Evolutionary conservation across 2,329 filamentous ascomycete genomes (phyloP).

Genomic region (Ophiostoma perfectum): DNA sequence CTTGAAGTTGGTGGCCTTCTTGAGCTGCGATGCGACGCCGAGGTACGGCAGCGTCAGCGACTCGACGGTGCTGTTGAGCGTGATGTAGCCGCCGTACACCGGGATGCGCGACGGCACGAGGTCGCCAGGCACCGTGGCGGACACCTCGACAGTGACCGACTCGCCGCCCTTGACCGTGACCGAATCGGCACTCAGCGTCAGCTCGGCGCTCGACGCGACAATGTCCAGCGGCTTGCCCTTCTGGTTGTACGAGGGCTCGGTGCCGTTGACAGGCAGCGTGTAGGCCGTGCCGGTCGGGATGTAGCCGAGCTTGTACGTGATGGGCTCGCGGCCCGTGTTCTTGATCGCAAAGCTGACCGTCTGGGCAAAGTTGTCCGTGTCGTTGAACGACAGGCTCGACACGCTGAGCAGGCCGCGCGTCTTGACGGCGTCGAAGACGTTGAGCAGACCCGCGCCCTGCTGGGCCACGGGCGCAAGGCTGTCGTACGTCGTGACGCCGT

Average conservation of each 20-base stretch:
- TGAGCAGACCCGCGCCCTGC: not conserved
- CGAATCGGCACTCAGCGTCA: too few species aligned
- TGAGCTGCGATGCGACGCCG: not conserved
- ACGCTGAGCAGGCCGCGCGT: not conserved
- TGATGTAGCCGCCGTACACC: not conserved
- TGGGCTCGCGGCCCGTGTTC: not conserved
- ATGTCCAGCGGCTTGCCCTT: too few species aligned
- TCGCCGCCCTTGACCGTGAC: too few species aligned
- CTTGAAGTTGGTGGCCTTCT: not conserved
- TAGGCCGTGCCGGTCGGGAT: not conserved
- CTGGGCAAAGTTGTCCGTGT: not conserved
- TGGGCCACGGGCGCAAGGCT: not conserved
- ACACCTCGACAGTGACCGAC: not conserved
- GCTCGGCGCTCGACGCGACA: too few species aligned
- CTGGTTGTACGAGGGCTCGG: too few species aligned
- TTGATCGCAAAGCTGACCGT: not conserved
- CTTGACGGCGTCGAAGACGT: not conserved
- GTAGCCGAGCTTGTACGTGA: not conserved
- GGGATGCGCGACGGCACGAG: not conserved
- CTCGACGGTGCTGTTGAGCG: not conserved
- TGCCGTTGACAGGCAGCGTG: not conserved
- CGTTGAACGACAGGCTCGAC: not conserved
- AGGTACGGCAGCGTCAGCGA: not conserved
- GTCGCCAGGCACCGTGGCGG: not conserved
- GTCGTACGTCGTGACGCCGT: not conserved